Evolutionary conservation across 768 basidiomycete species (phyloP).

Genomic region (Cystobasidium onofrii): DNA sequence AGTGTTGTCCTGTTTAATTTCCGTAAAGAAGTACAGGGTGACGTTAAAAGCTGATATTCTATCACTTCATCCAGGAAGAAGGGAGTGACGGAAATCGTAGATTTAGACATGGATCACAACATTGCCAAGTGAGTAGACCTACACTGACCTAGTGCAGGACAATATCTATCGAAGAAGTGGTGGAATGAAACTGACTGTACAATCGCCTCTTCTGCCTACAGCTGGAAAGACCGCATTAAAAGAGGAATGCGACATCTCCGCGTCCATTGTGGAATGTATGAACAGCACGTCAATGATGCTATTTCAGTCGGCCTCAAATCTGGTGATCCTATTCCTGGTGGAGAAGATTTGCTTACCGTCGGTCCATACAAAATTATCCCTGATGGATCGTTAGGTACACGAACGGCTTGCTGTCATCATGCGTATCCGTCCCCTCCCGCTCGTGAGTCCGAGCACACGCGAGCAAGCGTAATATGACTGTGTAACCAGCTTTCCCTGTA

Average conservation of each 20-base stretch:
- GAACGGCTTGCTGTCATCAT: conserved; percentile 42
- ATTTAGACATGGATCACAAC: conserved; percentile 42
- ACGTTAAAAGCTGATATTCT: neutral
- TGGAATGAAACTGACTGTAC: neutral
- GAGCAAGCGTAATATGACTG: no score
- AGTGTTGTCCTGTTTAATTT: no score
- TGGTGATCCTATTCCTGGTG: conserved; percentile 35
- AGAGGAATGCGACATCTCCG: conserved; percentile 34
- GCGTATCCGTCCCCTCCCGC: conserved; percentile 37
- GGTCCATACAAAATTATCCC: conserved; percentile 41
- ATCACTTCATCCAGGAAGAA: conserved; percentile 29
- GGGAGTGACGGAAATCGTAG: conserved; percentile 42
- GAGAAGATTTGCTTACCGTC: conserved; percentile 35
- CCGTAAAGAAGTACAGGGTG: no score
- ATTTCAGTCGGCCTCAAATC: conserved; percentile 33
- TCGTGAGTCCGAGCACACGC: neutral
- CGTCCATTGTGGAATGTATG: conserved; percentile 39
- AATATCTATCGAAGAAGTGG: no score
- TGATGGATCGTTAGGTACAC: conserved; percentile 41
- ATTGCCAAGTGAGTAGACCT: conserved; percentile 13
- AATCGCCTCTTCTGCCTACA: neutral
- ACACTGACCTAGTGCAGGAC: neutral
- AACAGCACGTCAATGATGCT: conserved; percentile 34
- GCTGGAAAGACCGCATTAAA: conserved; percentile 32
- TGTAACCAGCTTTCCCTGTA: neutral